Evolutionary conservation across 2,329 filamentous ascomycete genomes (phyloP).

Genomic region (Fusarium brevicatenulatum): DNA sequence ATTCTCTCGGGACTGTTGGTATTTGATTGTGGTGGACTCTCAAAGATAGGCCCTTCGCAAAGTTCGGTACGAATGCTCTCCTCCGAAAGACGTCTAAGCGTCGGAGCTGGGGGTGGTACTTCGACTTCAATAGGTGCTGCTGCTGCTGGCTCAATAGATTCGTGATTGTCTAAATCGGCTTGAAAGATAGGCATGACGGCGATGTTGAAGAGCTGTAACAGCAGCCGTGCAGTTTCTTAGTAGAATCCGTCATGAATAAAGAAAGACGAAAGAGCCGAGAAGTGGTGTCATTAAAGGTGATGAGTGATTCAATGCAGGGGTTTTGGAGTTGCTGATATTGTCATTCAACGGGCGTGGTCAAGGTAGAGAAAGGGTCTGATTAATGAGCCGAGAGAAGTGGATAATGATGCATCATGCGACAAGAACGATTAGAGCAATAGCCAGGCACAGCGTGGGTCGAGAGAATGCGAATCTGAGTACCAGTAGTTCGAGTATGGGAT

Average conservation of each 20-base stretch:
- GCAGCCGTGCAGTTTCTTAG: conserved; percentile 44
- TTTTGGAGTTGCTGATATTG: conserved; percentile 10
- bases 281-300: not conserved
- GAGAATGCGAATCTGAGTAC: conserved; percentile 21
- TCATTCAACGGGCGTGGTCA: not conserved
- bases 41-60: conserved; percentile 66
- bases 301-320: conserved; percentile 18
- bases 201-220: conserved; percentile 44
- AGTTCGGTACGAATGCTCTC: conserved; percentile 70
- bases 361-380: conserved; percentile 5
- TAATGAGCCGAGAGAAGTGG: conserved; percentile 32
- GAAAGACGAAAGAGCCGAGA: not conserved
- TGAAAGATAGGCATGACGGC: conserved; percentile 68
- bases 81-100: conserved; percentile 58
- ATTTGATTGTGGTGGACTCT: conserved; percentile 50
- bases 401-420: conserved; percentile 43
- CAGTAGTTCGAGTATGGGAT: conserved; percentile 6
- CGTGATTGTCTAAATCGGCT: conserved; percentile 57
- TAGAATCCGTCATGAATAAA: conserved; percentile 38
- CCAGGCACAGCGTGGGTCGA: conserved; percentile 38
- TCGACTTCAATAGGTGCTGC: conserved; percentile 33
- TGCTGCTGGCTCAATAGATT: conserved; percentile 41
- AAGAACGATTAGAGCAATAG: conserved; percentile 17
- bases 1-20: conserved; percentile 36
- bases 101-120: conserved; percentile 17